Evolutionary conservation across 1,284 basidiomycete genomes (phyloP), one percentile per base, ranked within the genome.

Genomic region (Kalmanozyma brasiliensis): DNA sequence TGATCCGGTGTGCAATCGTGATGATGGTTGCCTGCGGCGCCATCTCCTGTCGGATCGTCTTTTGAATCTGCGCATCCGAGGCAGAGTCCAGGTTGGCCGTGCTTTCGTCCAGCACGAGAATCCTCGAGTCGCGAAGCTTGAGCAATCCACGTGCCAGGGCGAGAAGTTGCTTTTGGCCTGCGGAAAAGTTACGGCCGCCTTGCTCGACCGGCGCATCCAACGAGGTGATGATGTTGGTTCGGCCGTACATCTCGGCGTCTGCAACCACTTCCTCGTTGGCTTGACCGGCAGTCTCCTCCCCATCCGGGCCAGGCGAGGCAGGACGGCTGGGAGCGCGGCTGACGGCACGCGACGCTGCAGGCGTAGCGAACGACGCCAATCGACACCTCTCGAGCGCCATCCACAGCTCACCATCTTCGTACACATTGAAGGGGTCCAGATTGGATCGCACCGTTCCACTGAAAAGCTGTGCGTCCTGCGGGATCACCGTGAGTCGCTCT

Each of bases 401-500:
- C 85, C 86, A 87, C 37, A 87, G 76, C 33, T 85, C 85, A 14
- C 86, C 86, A 77, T 93, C 91, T 48, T 91, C 89, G 74, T 89
- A 85, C 76, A 89, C 85, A 8, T 85, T 86, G 77, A 92, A 92
- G 0, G 91, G 91, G 53, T 86, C 85, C 44, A 81, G 55, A 56
- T 82, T 82, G 32, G 71, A 73, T 33, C 80, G 77, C 14, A 82
- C 71, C 13, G 78, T 80, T 36, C 81, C 78, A 22, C 58, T 68
- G 64, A 81, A 78, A 47, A 82, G 63, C 51, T 80, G 75, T 35
- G 89, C 88, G 77, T 92, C 90, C 83, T 91, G 94, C 70, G 95
- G 94, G 56, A 98, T 97, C 81, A 98, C 91, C 1, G 90, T 91
- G 75, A 92, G 79, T 47, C 89, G 85, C 16, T 89, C 89, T 30